A percentile compares a stretch with the other conserved stretches of the same genome.
These are phyloP conservation scores for Fusarium cicatricum DNA, from an alignment of 2,329 filamentous ascomycete genomes.

Conservation along the genomic window DNA sequence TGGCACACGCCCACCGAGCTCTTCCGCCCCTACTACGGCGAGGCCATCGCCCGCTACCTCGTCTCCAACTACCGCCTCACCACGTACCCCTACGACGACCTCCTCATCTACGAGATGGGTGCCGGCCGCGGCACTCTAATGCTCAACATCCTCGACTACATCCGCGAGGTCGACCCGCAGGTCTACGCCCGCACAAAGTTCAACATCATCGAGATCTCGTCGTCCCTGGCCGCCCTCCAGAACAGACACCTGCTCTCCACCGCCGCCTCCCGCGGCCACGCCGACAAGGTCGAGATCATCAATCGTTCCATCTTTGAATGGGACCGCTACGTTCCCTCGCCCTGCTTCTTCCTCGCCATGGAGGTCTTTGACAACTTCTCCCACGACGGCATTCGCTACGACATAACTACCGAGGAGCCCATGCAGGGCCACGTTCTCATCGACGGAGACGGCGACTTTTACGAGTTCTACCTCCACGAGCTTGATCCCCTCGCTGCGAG, in stretches of 20 bases:
- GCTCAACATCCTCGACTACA: conserved; percentile 97
- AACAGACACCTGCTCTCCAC: conserved; percentile 71
- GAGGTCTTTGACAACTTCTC: conserved; percentile 99
- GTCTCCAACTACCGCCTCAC: conserved; percentile 96
- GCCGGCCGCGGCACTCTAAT: conserved; percentile 97
- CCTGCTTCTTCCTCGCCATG: conserved; percentile 97
- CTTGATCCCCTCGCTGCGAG: conserved; percentile 85
- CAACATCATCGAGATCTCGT: conserved; percentile 95
- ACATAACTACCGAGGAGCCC: conserved; percentile 79
- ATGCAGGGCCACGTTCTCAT: conserved; percentile 91
- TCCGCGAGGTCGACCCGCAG: conserved; percentile 85
- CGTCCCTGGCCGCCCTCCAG: conserved; percentile 81
- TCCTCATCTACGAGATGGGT: conserved; percentile 99
- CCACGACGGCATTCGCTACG: conserved; percentile 93
- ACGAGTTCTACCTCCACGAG: conserved; percentile 86
- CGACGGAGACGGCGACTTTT: conserved; percentile 86
- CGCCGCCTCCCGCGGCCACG: conserved; percentile 76
- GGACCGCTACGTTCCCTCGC: conserved; percentile 84
- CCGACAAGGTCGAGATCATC: conserved; percentile 89
- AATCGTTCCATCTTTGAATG: conserved; percentile 97
- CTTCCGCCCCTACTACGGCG: conserved; percentile 95
- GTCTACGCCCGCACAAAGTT: conserved; percentile 95
- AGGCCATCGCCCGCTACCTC: conserved; percentile 95
- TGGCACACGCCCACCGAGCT: conserved; percentile 99
- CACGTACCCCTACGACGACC: conserved; percentile 93